phyloP scores from a whole-genome alignment of 306 rosid species.

The Trifolium fragiferum region DNA sequence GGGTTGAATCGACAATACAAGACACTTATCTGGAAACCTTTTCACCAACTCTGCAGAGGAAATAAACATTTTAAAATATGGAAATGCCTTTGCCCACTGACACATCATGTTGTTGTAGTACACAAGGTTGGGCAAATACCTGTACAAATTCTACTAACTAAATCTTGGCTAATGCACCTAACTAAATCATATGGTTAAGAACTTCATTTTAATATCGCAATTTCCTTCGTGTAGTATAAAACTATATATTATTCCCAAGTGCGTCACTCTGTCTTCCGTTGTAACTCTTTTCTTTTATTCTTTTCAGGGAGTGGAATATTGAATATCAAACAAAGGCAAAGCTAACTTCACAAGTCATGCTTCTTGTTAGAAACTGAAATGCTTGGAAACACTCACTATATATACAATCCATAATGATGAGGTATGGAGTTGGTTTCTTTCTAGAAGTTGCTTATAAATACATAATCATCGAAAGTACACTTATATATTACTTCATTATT shows the following conservation, averaged over 20 bases:
- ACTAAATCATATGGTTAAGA: constrained; percentile 22
- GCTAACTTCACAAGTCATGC: constrained; percentile 34
- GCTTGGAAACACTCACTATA: neutral
- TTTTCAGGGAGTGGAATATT: constrained; percentile 32
- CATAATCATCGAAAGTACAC: constrained; percentile 27
- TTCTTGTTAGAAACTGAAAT: neutral
- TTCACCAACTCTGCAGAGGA: constrained; percentile 15
- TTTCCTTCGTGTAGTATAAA: constrained; percentile 22
- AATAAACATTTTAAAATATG: constrained; percentile 30
- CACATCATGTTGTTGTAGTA: constrained; percentile 27
- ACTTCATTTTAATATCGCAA: constrained; percentile 30
- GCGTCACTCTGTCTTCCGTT: neutral
- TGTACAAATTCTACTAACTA: constrained; percentile 2
- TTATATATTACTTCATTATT: constrained; percentile 25
- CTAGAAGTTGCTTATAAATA: constrained; percentile 28
- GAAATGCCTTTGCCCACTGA: constrained; percentile 13
- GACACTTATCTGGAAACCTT: constrained; percentile 1
- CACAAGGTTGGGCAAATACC: constrained; percentile 23
- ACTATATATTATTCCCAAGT: constrained; percentile 20
- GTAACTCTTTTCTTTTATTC: constrained; percentile 11
- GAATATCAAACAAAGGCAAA: constrained; percentile 18
- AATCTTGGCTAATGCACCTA: constrained; percentile 30
- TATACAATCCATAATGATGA: neutral
- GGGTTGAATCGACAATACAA: constrained; percentile 40
- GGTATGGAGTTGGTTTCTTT: constrained; percentile 35